A percentile compares a stretch with the other conserved stretches of the same genome.
Conservation (phyloP, 345 rosid genomes). For the thale cress (Arabidopsis thaliana) region TAIR10.1 NC_003075.7:9930001-9930500, state of each 20-base stretch:
- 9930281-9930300: conserved; percentile 5
- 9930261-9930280: conserved; percentile 17
- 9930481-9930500: conserved; percentile 48
- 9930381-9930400: not conserved
- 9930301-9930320: not conserved
- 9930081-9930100: conserved; percentile 3
- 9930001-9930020: not conserved
- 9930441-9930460: conserved; percentile 35
- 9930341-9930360: conserved; percentile 17
- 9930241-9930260: not conserved
- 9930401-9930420: conserved; percentile 19
- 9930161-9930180: conserved; percentile 33
- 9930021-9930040: too few relatives aligned
- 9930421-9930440: conserved; percentile 36
- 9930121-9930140: not conserved
- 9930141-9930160: conserved; percentile 33
- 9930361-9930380: not conserved
- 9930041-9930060: too few relatives aligned
- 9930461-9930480: conserved; percentile 39
- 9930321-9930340: conserved; percentile 8
- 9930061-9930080: not conserved
- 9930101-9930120: conserved; percentile 7
- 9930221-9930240: conserved; percentile 17
- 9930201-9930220: conserved; percentile 33
- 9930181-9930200: conserved; percentile 16